Base-by-base conservation (phyloP, 2,329 filamentous ascomycete genomes). In the Westerdykella sp. region DNA sequence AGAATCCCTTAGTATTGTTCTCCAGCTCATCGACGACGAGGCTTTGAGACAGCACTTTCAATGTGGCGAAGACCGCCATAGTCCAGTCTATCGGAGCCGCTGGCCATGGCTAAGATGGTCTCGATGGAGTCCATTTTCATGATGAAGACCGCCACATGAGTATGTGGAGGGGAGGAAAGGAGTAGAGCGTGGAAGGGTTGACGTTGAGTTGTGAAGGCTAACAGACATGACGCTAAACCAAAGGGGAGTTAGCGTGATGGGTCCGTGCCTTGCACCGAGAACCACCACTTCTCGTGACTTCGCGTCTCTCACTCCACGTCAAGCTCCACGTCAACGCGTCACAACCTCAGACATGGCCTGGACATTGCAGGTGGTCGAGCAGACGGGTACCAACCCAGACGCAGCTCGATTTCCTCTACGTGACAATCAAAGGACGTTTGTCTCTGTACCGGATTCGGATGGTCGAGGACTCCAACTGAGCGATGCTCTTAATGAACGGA, bases 341-440 rank as follows among this genome's bases (percentile, higher is more conserved):
- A 13, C 42, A 40, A 36, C 21, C 34, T n/a, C 35, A 34, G 42
- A 39, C 14, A 46, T 49, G 46, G 34, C 31, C 7, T 43, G 38
- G 46, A 25, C 16, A 12, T 35, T 44, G 13, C n/a, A 7, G n/a
- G 36, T 18, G 18, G 34, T 42, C 34, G 25, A 31, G 6, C 11
- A 18, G 30, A 32, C 16, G 28, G 25, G 15, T 16, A 31, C 5
- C 6, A 39, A 39, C n/a, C 28, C 18, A 21, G 25, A 44, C 22
- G 37, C 28, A 16, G 32, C 21, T 30, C 13, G 31, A 13, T 31
- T 28, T n/a, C n/a, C 7, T 14, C 38, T 15, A 12, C 22, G 25
- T 5, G 23, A 12, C 6, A 16, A 31, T 12, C 38, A 40, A 7
- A 28, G 11, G 18, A 30, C 25, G 4, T 18, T 9, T 30, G 40